Percentiles rank a stretch among this genome's conserved stretches.
Conservation (phyloP, 78 protist species). For the Guillardia theta region DNA sequence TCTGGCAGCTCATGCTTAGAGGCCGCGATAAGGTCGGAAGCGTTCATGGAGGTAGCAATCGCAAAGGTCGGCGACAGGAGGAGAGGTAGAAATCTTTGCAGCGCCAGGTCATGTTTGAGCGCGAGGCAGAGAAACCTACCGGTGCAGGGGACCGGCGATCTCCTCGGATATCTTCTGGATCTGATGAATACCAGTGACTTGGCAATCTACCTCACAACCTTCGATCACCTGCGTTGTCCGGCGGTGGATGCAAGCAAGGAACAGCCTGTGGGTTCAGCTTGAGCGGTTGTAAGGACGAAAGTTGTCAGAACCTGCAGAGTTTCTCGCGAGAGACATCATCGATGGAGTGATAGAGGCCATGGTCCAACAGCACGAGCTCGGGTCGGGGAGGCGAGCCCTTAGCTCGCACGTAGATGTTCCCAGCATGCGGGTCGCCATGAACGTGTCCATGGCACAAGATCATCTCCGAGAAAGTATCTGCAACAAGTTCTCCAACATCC, state of each 20-base stretch:
- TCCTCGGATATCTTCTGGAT: not conserved
- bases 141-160: not conserved
- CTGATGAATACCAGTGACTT: not conserved
- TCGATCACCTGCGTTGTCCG: not conserved
- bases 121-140: too few relatives aligned
- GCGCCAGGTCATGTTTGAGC: not conserved
- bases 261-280: not conserved
- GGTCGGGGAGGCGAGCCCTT: not conserved
- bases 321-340: not conserved
- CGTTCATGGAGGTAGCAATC: not conserved
- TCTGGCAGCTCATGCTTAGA: not conserved
- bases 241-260: not conserved
- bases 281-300: not conserved
- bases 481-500: not conserved
- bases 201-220: not conserved
- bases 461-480: slow-evolving; percentile 18
- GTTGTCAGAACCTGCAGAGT: not conserved
- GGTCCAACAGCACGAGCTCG: not conserved
- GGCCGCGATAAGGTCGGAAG: not conserved
- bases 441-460: not conserved
- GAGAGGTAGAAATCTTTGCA: not conserved
- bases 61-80: not conserved
- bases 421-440: slow-evolving; percentile 35
- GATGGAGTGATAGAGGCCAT: not conserved
- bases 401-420: slow-evolving; percentile 13